Percentiles rank a stretch among this genome's conserved stretches.
Evolutionary conservation across 768 basidiomycete species (phyloP).

Genomic region (Leccinum disarticulatum): DNA sequence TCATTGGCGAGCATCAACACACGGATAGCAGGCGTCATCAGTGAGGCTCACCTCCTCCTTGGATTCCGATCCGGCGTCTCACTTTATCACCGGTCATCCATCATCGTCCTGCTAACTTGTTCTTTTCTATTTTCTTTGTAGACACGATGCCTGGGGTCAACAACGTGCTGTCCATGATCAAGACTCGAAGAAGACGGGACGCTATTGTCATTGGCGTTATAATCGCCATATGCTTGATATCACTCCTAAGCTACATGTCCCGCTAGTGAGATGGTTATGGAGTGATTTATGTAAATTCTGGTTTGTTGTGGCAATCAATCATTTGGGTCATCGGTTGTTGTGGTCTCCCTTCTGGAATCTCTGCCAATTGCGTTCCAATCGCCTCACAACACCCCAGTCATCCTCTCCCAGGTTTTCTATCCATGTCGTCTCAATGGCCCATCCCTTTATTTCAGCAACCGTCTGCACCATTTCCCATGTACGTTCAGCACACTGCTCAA

Average conservation of each 20-base stretch:
- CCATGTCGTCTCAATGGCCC: conserved; percentile 70
- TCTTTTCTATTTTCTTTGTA: conserved; percentile 34
- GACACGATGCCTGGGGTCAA: conserved; percentile 94
- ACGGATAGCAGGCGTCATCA: conserved; percentile 80
- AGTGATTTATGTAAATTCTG: conserved; percentile 3
- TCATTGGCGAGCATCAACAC: conserved; percentile 78
- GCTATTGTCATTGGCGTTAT: conserved; percentile 84
- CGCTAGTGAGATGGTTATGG: conserved; percentile 21
- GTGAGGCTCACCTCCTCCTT: conserved; percentile 41
- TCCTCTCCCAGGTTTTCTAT: conserved; percentile 33
- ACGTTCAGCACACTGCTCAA: conserved; percentile 52
- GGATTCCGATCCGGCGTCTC: too few species aligned
- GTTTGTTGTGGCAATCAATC: not conserved
- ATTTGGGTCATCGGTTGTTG: not conserved
- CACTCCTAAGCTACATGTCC: conserved; percentile 51
- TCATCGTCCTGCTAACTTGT: conserved; percentile 1
- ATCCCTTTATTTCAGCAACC: conserved; percentile 74
- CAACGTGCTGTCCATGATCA: conserved; percentile 88
- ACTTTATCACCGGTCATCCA: too few species aligned
- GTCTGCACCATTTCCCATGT: conserved; percentile 78
- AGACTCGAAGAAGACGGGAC: conserved; percentile 85
- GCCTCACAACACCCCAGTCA: conserved; percentile 64
- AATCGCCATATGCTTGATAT: conserved; percentile 81
- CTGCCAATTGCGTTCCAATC: conserved; percentile 71
- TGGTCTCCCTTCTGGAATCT: conserved; percentile 55